These are phyloP conservation scores for Pleurostoma richardsiae DNA, from an alignment of 2,329 filamentous ascomycete species.

Conservation along the genomic window DNA sequence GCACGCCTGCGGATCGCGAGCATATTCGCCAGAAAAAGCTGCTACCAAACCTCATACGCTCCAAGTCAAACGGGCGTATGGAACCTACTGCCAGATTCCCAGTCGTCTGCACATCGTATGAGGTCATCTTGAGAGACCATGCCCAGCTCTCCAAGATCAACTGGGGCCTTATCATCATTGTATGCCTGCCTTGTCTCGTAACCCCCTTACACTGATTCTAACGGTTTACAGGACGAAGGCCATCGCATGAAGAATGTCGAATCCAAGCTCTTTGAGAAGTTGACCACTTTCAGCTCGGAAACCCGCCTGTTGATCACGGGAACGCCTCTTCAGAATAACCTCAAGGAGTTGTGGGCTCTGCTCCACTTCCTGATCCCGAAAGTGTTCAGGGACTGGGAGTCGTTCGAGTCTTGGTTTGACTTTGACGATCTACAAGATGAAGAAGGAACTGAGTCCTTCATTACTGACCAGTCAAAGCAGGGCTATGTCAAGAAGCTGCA, in stretches of 20 bases:
- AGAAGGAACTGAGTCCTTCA: conserved; percentile 69
- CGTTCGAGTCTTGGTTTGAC: conserved; percentile 95
- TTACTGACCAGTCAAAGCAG: conserved; percentile 72
- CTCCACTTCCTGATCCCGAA: conserved; percentile 89
- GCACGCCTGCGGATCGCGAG: conserved; percentile 71
- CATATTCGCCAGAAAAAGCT: conserved; percentile 69
- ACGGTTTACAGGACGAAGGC: conserved; percentile 67
- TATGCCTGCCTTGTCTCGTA: conserved; percentile 28
- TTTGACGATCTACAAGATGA: conserved; percentile 90
- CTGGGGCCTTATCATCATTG: conserved; percentile 97
- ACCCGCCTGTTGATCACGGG: conserved; percentile 91
- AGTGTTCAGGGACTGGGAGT: conserved; percentile 89
- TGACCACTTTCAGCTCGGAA: conserved; percentile 83
- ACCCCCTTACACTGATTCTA: conserved; percentile 13
- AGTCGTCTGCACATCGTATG: conserved; percentile 90
- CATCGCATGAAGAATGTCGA: conserved; percentile 97
- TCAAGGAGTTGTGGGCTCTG: conserved; percentile 91
- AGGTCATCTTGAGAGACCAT: conserved; percentile 90
- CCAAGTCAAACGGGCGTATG: conserved; percentile 21
- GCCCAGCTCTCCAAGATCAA: conserved; percentile 76
- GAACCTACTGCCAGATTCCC: conserved; percentile 65
- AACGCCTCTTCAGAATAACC: conserved; percentile 91
- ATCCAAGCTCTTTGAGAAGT: conserved; percentile 81
- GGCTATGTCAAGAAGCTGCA: conserved; percentile 85
- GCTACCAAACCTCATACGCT: conserved; percentile 60